These are phyloP conservation scores for Truncatella angustata DNA, from an alignment of 2,329 filamentous ascomycete species.

Conservation along the genomic window DNA sequence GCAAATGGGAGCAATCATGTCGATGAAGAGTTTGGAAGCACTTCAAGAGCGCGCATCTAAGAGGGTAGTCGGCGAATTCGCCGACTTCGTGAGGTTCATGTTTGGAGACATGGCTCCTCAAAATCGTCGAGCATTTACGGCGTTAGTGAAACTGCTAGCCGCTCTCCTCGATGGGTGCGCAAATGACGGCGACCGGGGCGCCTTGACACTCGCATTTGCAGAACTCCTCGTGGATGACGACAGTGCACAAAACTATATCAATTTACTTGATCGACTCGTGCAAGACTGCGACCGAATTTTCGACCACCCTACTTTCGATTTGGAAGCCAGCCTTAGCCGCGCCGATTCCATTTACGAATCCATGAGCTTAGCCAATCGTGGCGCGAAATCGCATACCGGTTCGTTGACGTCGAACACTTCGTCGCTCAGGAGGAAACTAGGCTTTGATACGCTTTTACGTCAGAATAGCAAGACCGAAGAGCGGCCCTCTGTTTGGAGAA, in stretches of 20 bases:
- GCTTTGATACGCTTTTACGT: conserved; percentile 71
- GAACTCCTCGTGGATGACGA: conserved; percentile 80
- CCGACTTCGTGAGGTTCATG: conserved; percentile 63
- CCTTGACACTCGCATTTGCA: conserved; percentile 83
- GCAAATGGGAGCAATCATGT: conserved; percentile 82
- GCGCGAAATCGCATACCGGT: conserved; percentile 62
- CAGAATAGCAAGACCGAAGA: conserved; percentile 75
- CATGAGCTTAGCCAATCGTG: conserved; percentile 56
- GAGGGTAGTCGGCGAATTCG: conserved; percentile 70
- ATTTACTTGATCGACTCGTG: conserved; percentile 82
- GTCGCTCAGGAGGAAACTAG: conserved; percentile 80
- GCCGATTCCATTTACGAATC: conserved; percentile 54
- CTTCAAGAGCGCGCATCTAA: conserved; percentile 70
- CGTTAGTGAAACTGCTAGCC: conserved; percentile 80
- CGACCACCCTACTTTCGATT: conserved; percentile 49
- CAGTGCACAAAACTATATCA: conserved; percentile 79
- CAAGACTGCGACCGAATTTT: conserved; percentile 91
- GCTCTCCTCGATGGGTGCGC: conserved; percentile 86
- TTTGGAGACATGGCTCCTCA: conserved; percentile 68
- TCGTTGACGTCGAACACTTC: conserved; percentile 85
- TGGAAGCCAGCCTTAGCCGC: conserved; percentile 37
- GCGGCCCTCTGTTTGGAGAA: conserved; percentile 78
- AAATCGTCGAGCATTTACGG: conserved; percentile 74
- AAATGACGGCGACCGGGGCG: conserved; percentile 87
- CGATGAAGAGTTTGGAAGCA: conserved; percentile 65